Base-by-base conservation (phyloP, 2,329 filamentous ascomycete genomes). In the Penicillium sumatraense region DNA sequence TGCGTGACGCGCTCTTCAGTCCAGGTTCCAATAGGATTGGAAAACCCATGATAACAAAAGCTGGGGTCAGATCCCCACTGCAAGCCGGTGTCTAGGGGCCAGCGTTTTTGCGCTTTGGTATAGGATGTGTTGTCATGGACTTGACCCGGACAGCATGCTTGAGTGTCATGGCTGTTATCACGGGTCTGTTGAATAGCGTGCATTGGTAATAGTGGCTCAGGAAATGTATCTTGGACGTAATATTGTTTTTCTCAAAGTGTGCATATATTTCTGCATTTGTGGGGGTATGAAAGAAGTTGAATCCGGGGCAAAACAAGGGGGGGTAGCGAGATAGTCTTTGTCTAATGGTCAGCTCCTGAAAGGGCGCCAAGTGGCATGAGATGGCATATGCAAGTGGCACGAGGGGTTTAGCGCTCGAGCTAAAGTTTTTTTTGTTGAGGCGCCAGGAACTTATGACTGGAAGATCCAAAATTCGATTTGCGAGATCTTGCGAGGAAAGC, bases 11-110 rank as follows among this genome's bases (percentile, higher is more conserved):
- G 56, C 18, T 65, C 59, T 48, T 65, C 62, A 21, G 62, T 65
- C 62, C 62, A 65, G 2, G 54, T 62, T 3, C 62, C 62, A 10
- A 62, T 56, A 2, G 62, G 62, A 7, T 49, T 50, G 2, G 62
- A 63, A 21, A 61, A 65, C n/a, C 62, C 61, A 31, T 65, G 62
- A 26, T 58, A 65, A 16, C 61, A 59, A 40, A 65, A 65, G 21
- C 56, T 65, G 5, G 62, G 62, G 40, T 65, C 62, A 1, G 62
- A 63, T 13, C 62, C 62, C 62, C 61, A 65, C 36, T 64, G 59
- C 7, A 64, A 51, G 10, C 54, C 61, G n/a, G 58, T 47, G 24
- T 61, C 59, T 2, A 42, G 14, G 7, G 59, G 57, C 26, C 24
- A n/a, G 23, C 31, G 48, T 7, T 47, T 18, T n/a, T 23, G 54